Conservation (phyloP, 192 early-diverging fungal species). For the Coemansia sp. region DNA sequence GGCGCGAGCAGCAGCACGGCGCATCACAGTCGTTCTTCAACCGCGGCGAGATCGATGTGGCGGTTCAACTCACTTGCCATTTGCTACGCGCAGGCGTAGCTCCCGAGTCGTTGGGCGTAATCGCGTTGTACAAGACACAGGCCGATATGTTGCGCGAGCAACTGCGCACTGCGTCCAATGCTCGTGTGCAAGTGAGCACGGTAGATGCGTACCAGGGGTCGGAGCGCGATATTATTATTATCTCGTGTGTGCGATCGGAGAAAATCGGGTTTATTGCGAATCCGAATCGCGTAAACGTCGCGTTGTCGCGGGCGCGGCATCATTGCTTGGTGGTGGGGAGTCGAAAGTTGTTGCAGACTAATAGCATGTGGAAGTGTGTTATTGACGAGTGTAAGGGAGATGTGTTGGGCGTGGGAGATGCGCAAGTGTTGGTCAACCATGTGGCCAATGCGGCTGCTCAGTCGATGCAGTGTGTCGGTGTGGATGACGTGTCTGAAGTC, state of each 20-base stretch:
- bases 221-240: constrained; percentile 56
- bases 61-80: constrained; percentile 27
- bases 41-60: constrained; percentile 42
- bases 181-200: constrained; percentile 52
- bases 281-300: constrained; percentile 57
- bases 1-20: constrained; percentile 45
- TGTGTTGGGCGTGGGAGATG: constrained; percentile 14
- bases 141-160: constrained; percentile 43
- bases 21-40: constrained; percentile 54
- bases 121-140: constrained; percentile 52
- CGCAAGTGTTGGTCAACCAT: constrained; percentile 41
- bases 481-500: too few relatives aligned
- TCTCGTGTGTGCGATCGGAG: constrained; percentile 54
- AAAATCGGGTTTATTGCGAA: constrained; percentile 56
- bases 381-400: constrained; percentile 41
- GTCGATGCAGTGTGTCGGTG: not conserved
- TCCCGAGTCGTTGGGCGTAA: constrained; percentile 45
- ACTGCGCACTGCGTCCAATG: constrained; percentile 21
- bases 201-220: constrained; percentile 62
- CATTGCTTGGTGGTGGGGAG: constrained; percentile 43
- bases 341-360: constrained; percentile 37
- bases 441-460: constrained; percentile 12
- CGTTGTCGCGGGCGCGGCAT: constrained; percentile 54
- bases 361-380: constrained; percentile 44
- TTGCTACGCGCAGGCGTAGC: constrained; percentile 18